A percentile compares a stretch with the other conserved stretches of the same genome.
phyloP scores from a whole-genome alignment of 805 yeast genomes.

The Pichia cephalocereana region DNA sequence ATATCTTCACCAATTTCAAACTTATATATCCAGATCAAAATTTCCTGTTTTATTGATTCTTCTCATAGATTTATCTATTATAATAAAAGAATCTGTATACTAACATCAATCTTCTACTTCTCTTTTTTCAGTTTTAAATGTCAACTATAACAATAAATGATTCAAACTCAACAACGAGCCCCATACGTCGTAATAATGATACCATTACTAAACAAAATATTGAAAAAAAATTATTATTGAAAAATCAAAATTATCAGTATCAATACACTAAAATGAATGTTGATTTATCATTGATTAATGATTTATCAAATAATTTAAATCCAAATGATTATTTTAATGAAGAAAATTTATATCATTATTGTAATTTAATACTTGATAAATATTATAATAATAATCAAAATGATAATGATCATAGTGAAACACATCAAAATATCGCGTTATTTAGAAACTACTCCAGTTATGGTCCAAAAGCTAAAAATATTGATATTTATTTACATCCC shows the following conservation, averaged over 20 bases:
- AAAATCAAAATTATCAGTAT: neutral
- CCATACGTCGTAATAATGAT: too few relatives aligned
- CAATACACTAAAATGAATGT: neutral
- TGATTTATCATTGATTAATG: neutral
- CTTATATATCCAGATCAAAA: too few relatives aligned
- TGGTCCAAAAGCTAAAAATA: slow-evolving; percentile 19
- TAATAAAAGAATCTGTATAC: neutral
- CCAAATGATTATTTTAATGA: neutral
- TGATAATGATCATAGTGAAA: neutral
- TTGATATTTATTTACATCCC: slow-evolving; percentile 24
- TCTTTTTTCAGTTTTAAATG: neutral
- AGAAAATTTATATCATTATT: slow-evolving; percentile 24
- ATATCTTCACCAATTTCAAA: too few relatives aligned
- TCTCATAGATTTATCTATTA: too few relatives aligned
- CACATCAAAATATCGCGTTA: slow-evolving; percentile 11
- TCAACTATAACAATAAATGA: neutral
- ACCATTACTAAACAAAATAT: too few relatives aligned
- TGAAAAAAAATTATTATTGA: too few relatives aligned
- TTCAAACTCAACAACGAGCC: too few relatives aligned
- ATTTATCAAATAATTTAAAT: neutral
- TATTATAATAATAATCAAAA: slow-evolving; percentile 7
- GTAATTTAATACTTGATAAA: slow-evolving; percentile 21
- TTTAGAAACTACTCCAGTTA: slow-evolving; percentile 16
- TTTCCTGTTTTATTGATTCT: too few relatives aligned
- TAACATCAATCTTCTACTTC: neutral